These are phyloP conservation scores for Diversispora epigaea DNA, from an alignment of 192 early-diverging fungal species.

Conservation along the genomic window DNA sequence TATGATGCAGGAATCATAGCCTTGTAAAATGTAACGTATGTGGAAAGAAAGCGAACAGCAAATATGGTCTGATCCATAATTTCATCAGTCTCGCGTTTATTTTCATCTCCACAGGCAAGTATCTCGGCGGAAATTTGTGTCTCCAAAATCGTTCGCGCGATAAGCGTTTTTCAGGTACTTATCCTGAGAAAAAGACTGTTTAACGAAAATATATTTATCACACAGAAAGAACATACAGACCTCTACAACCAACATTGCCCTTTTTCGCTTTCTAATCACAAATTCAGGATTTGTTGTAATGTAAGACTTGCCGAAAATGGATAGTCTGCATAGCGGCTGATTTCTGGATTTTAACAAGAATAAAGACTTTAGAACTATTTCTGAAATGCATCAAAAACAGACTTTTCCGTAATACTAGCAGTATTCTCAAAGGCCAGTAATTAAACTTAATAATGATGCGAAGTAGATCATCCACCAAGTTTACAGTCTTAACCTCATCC, in stretches of 20 bases:
- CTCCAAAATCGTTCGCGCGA: background rate
- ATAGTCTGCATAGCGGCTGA: background rate
- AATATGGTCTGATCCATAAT: background rate
- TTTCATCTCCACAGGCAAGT: background rate
- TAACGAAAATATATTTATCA: background rate
- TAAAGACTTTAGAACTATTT: background rate
- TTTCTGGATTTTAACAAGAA: background rate
- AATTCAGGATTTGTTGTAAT: background rate
- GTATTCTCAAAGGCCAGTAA: too few species aligned
- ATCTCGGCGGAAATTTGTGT: background rate
- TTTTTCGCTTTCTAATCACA: background rate
- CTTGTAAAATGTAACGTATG: conserved; percentile 4
- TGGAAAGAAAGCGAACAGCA: background rate
- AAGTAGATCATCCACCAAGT: background rate
- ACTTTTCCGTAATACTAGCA: background rate
- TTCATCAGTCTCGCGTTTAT: background rate
- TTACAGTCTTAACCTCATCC: background rate
- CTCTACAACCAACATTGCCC: background rate
- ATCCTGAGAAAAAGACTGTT: conserved; percentile 7
- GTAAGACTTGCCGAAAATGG: background rate
- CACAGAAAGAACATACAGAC: background rate
- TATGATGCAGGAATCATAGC: conserved; percentile 7
- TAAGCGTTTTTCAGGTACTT: background rate
- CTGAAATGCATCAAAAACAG: background rate
- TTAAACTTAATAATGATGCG: background rate